Percentiles rank a stretch among this genome's conserved stretches.
Evolutionary conservation across 768 basidiomycete genomes (phyloP).

Genomic region (Tylopilus balloui): DNA sequence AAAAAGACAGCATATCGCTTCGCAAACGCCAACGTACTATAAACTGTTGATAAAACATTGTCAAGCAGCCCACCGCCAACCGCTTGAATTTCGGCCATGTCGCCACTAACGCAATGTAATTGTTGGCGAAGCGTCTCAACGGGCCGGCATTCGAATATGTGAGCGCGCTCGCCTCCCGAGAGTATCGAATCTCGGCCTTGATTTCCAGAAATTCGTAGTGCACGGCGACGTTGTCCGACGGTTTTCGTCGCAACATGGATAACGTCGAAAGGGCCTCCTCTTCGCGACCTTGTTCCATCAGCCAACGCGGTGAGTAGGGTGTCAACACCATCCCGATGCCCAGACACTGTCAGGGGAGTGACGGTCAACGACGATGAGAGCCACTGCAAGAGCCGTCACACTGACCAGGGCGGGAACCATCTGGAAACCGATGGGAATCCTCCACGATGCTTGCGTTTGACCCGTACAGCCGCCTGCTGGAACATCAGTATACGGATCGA

Average conservation of each 20-base stretch:
- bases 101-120: slow-evolving; percentile 24
- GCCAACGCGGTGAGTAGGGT: slow-evolving; percentile 43
- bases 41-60: slow-evolving; percentile 33
- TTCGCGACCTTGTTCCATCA: slow-evolving; percentile 36
- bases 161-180: slow-evolving; percentile 19
- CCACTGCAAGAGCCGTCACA: background rate
- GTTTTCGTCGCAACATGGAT: slow-evolving; percentile 33
- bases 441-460: slow-evolving; percentile 32
- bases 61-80: slow-evolving; percentile 27
- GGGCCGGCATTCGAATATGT: slow-evolving; percentile 22
- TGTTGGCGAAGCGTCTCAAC: slow-evolving; percentile 16
- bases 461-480: slow-evolving; percentile 31
- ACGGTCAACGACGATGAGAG: background rate
- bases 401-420: slow-evolving; percentile 36
- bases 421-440: slow-evolving; percentile 36
- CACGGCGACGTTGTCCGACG: slow-evolving; percentile 29
- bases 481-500: slow-evolving; percentile 27
- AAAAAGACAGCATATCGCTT: background rate
- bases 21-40: slow-evolving; percentile 18
- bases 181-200: slow-evolving; percentile 32
- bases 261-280: slow-evolving; percentile 34
- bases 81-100: slow-evolving; percentile 32
- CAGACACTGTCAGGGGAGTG: slow-evolving; percentile 21
- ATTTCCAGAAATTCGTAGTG: slow-evolving; percentile 40
- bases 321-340: slow-evolving; percentile 32